These are phyloP conservation scores for Entomortierella lignicola DNA, from an alignment of 192 early-diverging fungal species.

Conservation along the genomic window DNA sequence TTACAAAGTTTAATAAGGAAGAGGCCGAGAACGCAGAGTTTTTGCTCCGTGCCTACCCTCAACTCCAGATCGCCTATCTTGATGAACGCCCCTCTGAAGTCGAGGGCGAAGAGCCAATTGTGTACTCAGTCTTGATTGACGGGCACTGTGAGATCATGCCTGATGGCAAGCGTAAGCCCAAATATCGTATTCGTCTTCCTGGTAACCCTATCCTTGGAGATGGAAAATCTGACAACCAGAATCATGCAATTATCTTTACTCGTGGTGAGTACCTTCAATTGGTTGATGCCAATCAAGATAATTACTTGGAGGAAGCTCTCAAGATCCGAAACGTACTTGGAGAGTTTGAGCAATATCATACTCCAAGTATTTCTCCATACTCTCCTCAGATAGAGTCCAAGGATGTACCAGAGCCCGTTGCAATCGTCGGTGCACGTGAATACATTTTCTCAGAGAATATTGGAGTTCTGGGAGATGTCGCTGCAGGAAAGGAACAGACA, in stretches of 20 bases:
- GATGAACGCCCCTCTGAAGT: slow-evolving; percentile 73
- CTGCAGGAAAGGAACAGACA: slow-evolving; percentile 89
- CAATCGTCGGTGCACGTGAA: slow-evolving; percentile 89
- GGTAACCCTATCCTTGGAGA: slow-evolving; percentile 92
- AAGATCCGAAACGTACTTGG: slow-evolving; percentile 89
- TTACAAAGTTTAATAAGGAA: slow-evolving; percentile 78
- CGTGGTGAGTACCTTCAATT: slow-evolving; percentile 91
- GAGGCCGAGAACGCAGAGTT: slow-evolving; percentile 83
- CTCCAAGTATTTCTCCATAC: slow-evolving; percentile 74
- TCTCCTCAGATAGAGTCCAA: slow-evolving; percentile 67
- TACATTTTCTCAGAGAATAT: slow-evolving; percentile 89
- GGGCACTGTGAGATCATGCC: slow-evolving; percentile 74
- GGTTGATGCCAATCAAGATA: slow-evolving; percentile 92
- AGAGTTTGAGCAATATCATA: slow-evolving; percentile 86
- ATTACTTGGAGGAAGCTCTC: slow-evolving; percentile 91
- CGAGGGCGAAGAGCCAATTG: slow-evolving; percentile 69
- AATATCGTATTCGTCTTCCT: slow-evolving; percentile 80
- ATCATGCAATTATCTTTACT: slow-evolving; percentile 85
- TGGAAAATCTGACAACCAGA: slow-evolving; percentile 93
- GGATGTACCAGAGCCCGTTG: slow-evolving; percentile 72
- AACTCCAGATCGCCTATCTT: slow-evolving; percentile 84
- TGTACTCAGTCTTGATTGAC: slow-evolving; percentile 80
- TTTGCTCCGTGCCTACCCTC: slow-evolving; percentile 79
- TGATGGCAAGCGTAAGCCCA: slow-evolving; percentile 82
- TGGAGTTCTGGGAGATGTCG: slow-evolving; percentile 88